Evolutionary conservation across 2,329 filamentous ascomycete species (phyloP).

Genomic region (Hypocrella siamensis): DNA sequence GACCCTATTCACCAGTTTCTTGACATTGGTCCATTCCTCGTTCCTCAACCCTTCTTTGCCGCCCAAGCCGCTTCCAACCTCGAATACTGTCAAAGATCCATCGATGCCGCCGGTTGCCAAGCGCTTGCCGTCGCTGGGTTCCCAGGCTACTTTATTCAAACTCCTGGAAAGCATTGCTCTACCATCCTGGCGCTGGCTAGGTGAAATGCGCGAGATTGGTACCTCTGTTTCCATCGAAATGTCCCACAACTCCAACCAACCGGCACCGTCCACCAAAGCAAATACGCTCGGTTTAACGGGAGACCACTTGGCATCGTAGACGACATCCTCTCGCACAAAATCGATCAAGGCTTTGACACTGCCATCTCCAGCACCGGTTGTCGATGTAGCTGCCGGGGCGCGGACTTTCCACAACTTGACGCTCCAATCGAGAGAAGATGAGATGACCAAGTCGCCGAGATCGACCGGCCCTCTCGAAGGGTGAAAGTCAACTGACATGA

Average conservation of each 20-base stretch:
- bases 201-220: constrained; percentile 66
- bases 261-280: constrained; percentile 83
- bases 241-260: constrained; percentile 89
- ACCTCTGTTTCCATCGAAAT: constrained; percentile 86
- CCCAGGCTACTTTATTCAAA: constrained; percentile 90
- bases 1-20: constrained; percentile 68
- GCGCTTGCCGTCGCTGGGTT: constrained; percentile 71
- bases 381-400: constrained; percentile 57
- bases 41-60: constrained; percentile 70
- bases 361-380: constrained; percentile 34
- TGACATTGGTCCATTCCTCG: constrained; percentile 88
- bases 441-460: constrained; percentile 82
- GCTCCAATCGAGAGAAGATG: constrained; percentile 89
- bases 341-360: constrained; percentile 65
- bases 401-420: constrained; percentile 95
- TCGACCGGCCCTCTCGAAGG: constrained; percentile 85
- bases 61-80: constrained; percentile 69
- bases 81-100: constrained; percentile 80
- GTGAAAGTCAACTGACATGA: constrained; percentile 94
- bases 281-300: constrained; percentile 90
- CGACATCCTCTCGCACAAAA: constrained; percentile 85
- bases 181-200: constrained; percentile 48
- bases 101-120: constrained; percentile 87
- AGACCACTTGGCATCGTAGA: constrained; percentile 94
- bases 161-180: constrained; percentile 64